These are phyloP conservation scores for Xylaria digitata DNA, from an alignment of 2,329 filamentous ascomycete genomes.

Conservation along the genomic window DNA sequence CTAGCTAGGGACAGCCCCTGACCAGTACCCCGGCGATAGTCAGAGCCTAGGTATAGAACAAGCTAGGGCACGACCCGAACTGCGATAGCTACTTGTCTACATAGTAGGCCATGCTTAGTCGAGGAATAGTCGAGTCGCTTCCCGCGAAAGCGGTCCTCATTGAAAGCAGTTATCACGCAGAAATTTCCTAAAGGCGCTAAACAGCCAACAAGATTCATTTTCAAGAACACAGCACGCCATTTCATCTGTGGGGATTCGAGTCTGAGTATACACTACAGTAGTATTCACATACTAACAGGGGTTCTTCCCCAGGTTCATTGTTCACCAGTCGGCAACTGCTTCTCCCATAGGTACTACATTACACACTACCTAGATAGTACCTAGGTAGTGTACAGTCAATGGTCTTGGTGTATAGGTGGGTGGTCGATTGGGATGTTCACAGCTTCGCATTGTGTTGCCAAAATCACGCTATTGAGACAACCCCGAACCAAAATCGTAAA, in stretches of 20 bases:
- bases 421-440: slow-evolving; percentile 20
- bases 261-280: slow-evolving; percentile 6
- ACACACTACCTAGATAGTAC: no score
- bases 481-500: slow-evolving; percentile 18
- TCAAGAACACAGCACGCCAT: slow-evolving; percentile 25
- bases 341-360: neutral
- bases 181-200: slow-evolving; percentile 27
- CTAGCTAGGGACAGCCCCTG: slow-evolving; percentile 33
- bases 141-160: slow-evolving; percentile 10
- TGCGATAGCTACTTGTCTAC: slow-evolving; percentile 21
- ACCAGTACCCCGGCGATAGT: slow-evolving; percentile 18
- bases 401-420: neutral
- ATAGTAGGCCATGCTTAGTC: slow-evolving; percentile 18
- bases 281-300: slow-evolving; percentile 22
- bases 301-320: slow-evolving; percentile 35
- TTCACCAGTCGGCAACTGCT: slow-evolving; percentile 34
- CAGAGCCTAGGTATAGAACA: slow-evolving; percentile 31
- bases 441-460: slow-evolving; percentile 39
- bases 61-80: slow-evolving; percentile 30
- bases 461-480: slow-evolving; percentile 31
- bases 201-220: slow-evolving; percentile 34
- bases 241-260: slow-evolving; percentile 26
- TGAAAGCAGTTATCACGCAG: slow-evolving; percentile 11
- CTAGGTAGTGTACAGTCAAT: no score
- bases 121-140: slow-evolving; percentile 17